These are phyloP conservation scores for Laburnicola sp. DNA, from an alignment of 2,329 filamentous ascomycete species.

Conservation along the genomic window DNA sequence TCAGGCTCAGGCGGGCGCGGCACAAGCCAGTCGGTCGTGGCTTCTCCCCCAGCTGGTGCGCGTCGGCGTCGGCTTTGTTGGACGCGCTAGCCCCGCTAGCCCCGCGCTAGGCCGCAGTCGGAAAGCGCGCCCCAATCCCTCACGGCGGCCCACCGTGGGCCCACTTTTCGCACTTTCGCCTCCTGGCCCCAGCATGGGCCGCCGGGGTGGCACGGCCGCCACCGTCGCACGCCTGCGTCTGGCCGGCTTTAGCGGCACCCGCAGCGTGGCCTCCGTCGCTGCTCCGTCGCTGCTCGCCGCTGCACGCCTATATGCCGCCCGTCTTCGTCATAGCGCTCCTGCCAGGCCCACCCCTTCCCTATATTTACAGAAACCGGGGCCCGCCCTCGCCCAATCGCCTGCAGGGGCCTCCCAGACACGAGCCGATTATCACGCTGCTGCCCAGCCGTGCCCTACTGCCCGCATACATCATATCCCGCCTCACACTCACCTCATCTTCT, in stretches of 20 bases:
- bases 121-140: slow-evolving; percentile 17
- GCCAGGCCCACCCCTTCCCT: slow-evolving; percentile 41
- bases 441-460: slow-evolving; percentile 36
- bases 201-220: slow-evolving; percentile 15
- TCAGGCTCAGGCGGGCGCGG: slow-evolving; percentile 21
- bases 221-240: too few relatives aligned
- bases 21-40: slow-evolving; percentile 11
- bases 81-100: slow-evolving; percentile 16
- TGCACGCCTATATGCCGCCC: slow-evolving; percentile 37
- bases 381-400: slow-evolving; percentile 32
- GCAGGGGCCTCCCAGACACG: slow-evolving; percentile 17
- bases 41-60: slow-evolving; percentile 21
- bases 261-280: slow-evolving; percentile 6
- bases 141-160: not conserved
- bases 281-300: slow-evolving; percentile 24
- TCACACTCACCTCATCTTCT: slow-evolving; percentile 29
- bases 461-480: slow-evolving; percentile 44
- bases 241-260: slow-evolving; percentile 25
- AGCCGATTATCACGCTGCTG: slow-evolving; percentile 38
- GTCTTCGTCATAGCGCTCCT: slow-evolving; percentile 44
- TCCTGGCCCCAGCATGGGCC: slow-evolving; percentile 25
- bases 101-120: slow-evolving; percentile 1
- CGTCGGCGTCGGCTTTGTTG: slow-evolving; percentile 24
- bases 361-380: slow-evolving; percentile 44
- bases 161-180: slow-evolving; percentile 23